Base-by-base conservation (phyloP, 306 rosid species). In the Echinosophora koreensis region DNA sequence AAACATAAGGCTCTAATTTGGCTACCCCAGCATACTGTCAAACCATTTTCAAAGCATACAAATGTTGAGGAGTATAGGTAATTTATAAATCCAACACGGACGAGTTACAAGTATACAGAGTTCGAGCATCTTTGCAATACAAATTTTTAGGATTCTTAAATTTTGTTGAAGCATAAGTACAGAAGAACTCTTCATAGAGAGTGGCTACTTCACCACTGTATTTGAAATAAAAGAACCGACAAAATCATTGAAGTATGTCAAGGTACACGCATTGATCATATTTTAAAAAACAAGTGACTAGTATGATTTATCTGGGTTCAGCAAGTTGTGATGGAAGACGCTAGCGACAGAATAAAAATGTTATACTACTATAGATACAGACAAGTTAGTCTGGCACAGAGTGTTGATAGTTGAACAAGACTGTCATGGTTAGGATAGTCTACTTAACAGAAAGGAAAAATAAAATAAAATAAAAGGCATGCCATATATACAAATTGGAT, bases 201-300 rank as follows among this genome's bases (percentile, higher is more conserved):
- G 42, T 50, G 30, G 74, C 42, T 46, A 22, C 56, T 39, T 66
- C 60, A 68, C 18, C 34, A 77, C 62, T 30, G 44, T 13, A 39
- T 7, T 69, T 1, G 54, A 49, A 46, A 46, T 67, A 13, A 54
- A 52, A 42, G 18, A 18, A 37, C 39, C 57, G 57, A 16, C 32
- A 34, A 18, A 77, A 27, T 39, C 10, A 11, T 54, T 32, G 22
- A 16, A 17, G 32, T 5, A 46, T 60, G 71, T 39, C 8, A 71
- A 32, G 51, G 5, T 28, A 58, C 49, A 66, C 39, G 5, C 35
- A 32, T 18, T 16, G 13, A 69, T 47, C n/a, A 46, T 35, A 37
- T n/a, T 71, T 11, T 64, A 61, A 60, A 49, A 32, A 3, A 51
- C n/a, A 50, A 57, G 9, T 39, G 16, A 55, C 0, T 15, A 39